Evolutionary conservation across 129 eudicot genomes (phyloP).

Genomic region (Calendula officinalis): DNA sequence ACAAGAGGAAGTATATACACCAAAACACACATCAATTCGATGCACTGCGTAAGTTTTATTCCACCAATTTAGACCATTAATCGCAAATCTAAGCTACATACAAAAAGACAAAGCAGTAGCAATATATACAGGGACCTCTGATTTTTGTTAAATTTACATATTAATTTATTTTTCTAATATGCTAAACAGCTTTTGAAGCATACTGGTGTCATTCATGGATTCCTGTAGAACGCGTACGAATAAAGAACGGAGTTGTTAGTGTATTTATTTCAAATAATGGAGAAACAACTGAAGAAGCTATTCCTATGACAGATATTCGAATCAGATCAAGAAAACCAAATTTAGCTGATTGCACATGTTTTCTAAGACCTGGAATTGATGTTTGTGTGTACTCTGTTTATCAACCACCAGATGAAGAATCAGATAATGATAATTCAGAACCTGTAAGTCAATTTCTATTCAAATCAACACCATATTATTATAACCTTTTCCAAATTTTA

Average conservation of each 20-base stretch:
- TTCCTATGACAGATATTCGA: slow-evolving; percentile 64
- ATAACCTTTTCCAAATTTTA: slow-evolving; percentile 5
- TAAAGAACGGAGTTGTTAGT: slow-evolving; percentile 57
- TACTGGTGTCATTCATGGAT: slow-evolving; percentile 63
- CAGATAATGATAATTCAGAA: slow-evolving; percentile 38
- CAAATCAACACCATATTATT: background rate
- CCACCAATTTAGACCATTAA: background rate
- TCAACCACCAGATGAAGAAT: slow-evolving; percentile 46
- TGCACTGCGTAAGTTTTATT: slow-evolving; percentile 58
- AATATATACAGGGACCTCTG: background rate
- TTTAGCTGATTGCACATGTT: slow-evolving; percentile 65
- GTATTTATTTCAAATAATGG: slow-evolving; percentile 44
- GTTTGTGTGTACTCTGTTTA: slow-evolving; percentile 57
- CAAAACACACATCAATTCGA: slow-evolving; percentile 66
- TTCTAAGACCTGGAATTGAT: slow-evolving; percentile 78
- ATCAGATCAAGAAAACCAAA: slow-evolving; percentile 77
- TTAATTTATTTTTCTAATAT: slow-evolving; percentile 15
- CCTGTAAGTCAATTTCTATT: slow-evolving; percentile 48
- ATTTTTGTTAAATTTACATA: slow-evolving; percentile 8
- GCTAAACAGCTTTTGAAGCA: slow-evolving; percentile 80
- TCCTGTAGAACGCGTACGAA: slow-evolving; percentile 65
- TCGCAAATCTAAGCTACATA: background rate
- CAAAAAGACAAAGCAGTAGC: too few relatives aligned
- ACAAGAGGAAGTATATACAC: slow-evolving; percentile 30
- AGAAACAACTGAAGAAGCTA: slow-evolving; percentile 43